Conservation (phyloP, 257 asterid genomes). For the Solanum paucissectum region DNA sequence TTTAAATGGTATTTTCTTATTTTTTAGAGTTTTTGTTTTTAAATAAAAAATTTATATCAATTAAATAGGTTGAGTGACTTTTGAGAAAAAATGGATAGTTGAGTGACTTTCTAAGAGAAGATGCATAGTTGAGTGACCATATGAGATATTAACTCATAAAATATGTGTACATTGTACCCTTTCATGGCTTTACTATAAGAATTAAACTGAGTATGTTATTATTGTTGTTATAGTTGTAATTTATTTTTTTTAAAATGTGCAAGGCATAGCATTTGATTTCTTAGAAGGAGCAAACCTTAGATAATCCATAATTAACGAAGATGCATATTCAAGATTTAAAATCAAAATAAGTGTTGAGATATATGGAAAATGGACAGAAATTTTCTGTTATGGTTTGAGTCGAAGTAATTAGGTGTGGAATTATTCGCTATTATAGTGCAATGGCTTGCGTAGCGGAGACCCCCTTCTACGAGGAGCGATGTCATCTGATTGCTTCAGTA, state of each 20-base stretch:
- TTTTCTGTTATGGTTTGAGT: background rate
- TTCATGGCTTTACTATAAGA: too few relatives aligned
- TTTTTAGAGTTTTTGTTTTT: too few relatives aligned
- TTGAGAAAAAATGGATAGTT: too few relatives aligned
- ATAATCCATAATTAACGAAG: background rate
- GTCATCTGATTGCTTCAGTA: background rate
- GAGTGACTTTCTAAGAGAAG: too few relatives aligned
- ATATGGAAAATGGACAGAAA: background rate
- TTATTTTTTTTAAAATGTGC: rapidly evolving
- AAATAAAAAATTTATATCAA: too few relatives aligned
- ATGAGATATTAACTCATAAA: too few relatives aligned
- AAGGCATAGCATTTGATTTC: background rate
- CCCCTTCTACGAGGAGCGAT: background rate
- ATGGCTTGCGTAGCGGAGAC: background rate
- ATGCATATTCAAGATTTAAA: background rate
- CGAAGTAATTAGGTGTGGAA: background rate
- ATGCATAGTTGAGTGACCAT: too few relatives aligned
- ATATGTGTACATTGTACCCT: background rate
- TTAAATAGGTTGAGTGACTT: too few relatives aligned
- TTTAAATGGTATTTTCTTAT: too few relatives aligned
- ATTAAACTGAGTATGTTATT: background rate
- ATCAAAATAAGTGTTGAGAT: background rate
- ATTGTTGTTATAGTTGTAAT: background rate
- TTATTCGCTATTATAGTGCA: background rate
- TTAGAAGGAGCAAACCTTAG: background rate